phyloP scores from a whole-genome alignment of 139 green algal genomes.

The Dunaliella primolecta region DNA sequence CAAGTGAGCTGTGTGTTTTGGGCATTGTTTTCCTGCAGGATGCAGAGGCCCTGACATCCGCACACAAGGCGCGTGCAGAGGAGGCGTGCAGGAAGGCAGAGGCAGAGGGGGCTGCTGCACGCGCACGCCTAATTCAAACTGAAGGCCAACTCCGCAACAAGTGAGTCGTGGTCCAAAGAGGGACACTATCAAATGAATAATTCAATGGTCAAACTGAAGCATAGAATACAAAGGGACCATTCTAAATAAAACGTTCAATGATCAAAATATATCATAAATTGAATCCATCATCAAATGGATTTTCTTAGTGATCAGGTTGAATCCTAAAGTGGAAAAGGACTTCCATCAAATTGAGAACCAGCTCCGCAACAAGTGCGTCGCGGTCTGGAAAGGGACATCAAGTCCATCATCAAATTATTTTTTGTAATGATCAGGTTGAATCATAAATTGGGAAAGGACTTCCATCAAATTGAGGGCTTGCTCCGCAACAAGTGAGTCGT shows the following conservation, averaged over 20 bases:
- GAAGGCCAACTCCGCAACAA: conserved; percentile 3
- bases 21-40: conserved; percentile 10
- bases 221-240: too few species aligned
- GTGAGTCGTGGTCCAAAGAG: not conserved
- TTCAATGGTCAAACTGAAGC: not conserved
- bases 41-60: not conserved
- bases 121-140: conserved; percentile 10
- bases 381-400: not conserved
- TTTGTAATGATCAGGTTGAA: not conserved
- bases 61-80: not conserved
- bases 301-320: not conserved
- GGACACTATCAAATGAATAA: not conserved
- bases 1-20: too few species aligned
- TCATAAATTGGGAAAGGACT: conserved; percentile 1
- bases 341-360: not conserved
- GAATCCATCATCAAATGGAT: not conserved
- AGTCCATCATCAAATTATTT: not conserved
- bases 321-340: not conserved
- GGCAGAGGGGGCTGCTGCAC: conserved; percentile 14
- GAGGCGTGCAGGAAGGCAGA: conserved; percentile 6
- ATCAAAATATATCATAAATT: not conserved
- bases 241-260: not conserved
- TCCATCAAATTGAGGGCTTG: not conserved
- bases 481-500: not conserved
- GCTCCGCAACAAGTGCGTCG: not conserved